Evolutionary conservation across 192 early-diverging fungal genomes (phyloP).

Genomic region (Backusella westeae): DNA sequence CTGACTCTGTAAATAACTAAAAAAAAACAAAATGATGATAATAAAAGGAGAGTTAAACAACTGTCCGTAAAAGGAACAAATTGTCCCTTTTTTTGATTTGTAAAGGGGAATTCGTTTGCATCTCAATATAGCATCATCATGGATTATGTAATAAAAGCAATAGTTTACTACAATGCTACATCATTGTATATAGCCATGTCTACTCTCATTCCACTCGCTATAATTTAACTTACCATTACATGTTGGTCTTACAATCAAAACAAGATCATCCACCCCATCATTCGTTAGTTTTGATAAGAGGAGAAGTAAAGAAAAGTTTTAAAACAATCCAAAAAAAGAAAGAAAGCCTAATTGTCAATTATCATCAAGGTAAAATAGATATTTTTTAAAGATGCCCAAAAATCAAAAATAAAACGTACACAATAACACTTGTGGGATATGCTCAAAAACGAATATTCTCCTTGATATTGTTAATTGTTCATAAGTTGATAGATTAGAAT

Average conservation of each 20-base stretch:
- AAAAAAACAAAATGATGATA: neutral
- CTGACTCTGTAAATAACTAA: conserved; percentile 25
- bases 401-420: neutral
- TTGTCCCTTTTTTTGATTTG: too few relatives aligned
- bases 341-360: neutral
- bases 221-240: too few relatives aligned
- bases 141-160: too few relatives aligned
- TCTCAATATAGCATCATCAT: too few relatives aligned
- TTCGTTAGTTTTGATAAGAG: conserved; percentile 1
- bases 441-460: neutral
- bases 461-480: neutral
- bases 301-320: neutral
- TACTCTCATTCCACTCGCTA: too few relatives aligned
- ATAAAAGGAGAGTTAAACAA: neutral
- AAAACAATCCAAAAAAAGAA: neutral
- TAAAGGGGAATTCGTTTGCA: too few relatives aligned
- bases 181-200: too few relatives aligned
- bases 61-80: neutral
- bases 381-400: neutral
- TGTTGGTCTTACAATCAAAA: too few relatives aligned
- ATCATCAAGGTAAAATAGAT: neutral
- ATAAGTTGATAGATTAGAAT: too few relatives aligned
- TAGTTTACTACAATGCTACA: too few relatives aligned
- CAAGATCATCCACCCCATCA: neutral
- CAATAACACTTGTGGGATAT: neutral